Conservation (phyloP, 2,329 filamentous ascomycete species). For the Plectosphaerella sp. region DNA sequence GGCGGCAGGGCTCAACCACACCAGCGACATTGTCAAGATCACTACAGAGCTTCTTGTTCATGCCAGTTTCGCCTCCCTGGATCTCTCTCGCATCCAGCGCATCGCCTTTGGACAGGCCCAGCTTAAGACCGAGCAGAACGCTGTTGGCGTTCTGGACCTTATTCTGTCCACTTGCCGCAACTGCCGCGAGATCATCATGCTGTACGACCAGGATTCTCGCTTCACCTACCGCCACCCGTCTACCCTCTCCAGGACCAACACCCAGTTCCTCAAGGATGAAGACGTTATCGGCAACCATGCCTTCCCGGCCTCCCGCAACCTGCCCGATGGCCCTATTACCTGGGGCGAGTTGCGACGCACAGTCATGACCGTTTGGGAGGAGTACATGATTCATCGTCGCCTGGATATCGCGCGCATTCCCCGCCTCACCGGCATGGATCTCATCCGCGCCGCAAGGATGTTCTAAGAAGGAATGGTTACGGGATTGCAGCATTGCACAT, state of each 20-base stretch:
- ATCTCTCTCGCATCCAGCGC: conserved; percentile 8
- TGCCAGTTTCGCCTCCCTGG: neutral
- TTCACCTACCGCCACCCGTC: conserved; percentile 1
- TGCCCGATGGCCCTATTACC: conserved; percentile 3
- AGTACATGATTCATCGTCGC: conserved; percentile 3
- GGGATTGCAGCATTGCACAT: neutral
- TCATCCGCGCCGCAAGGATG: neutral
- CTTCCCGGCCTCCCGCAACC: conserved; percentile 1
- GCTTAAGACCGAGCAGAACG: conserved; percentile 5
- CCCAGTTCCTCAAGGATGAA: neutral
- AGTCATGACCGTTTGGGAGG: conserved; percentile 4
- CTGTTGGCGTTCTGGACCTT: conserved; percentile 3
- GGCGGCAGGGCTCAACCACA: conserved; percentile 7
- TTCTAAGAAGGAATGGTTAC: neutral
- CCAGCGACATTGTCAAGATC: conserved; percentile 8
- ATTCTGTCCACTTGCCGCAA: conserved; percentile 6
- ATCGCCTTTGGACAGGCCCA: conserved; percentile 7
- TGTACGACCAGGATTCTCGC: conserved; percentile 7
- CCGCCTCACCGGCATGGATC: conserved; percentile 7
- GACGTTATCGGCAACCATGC: conserved; percentile 8
- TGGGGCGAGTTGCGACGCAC: conserved; percentile 9
- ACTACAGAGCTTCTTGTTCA: neutral
- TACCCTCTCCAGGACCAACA: conserved; percentile 2
- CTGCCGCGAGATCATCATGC: conserved; percentile 9
- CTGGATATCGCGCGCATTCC: conserved; percentile 3